Conservation (phyloP, 805 yeast species). For the Cyberlindnera bimundalis region DNA sequence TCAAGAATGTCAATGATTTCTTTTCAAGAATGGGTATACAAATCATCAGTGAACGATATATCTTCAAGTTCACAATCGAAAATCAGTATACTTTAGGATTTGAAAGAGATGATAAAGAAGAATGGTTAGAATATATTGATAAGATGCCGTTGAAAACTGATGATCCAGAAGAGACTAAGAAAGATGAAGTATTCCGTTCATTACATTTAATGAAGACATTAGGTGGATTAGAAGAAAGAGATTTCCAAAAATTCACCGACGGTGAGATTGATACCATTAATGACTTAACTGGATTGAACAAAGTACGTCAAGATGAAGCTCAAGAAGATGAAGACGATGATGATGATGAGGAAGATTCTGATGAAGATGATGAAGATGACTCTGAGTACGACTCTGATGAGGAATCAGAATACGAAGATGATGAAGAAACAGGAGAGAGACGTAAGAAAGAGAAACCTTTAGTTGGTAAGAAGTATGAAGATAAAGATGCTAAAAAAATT, state of each 20-base stretch:
- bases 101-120: constrained; percentile 36
- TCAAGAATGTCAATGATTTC: constrained; percentile 89
- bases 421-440: constrained; percentile 33
- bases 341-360: constrained; percentile 30
- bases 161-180: constrained; percentile 52
- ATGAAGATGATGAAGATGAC: constrained; percentile 32
- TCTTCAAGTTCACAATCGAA: constrained; percentile 74
- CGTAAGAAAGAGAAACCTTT: constrained; percentile 37
- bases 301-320: constrained; percentile 24
- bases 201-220: constrained; percentile 73
- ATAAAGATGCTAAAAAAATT: constrained; percentile 71
- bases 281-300: constrained; percentile 46
- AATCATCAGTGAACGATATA: constrained; percentile 75
- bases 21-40: constrained; percentile 70
- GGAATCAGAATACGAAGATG: constrained; percentile 28
- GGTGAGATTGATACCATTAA: constrained; percentile 81
- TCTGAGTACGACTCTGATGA: constrained; percentile 32
- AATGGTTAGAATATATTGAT: constrained; percentile 40
- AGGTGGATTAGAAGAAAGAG: constrained; percentile 86
- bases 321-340: constrained; percentile 28
- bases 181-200: constrained; percentile 86
- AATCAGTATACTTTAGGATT: constrained; percentile 36
- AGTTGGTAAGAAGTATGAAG: constrained; percentile 75
- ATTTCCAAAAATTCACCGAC: constrained; percentile 70
- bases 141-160: constrained; percentile 53